Conservation (phyloP, 2,329 filamentous ascomycete species). For the Cytospora piceicola region DNA sequence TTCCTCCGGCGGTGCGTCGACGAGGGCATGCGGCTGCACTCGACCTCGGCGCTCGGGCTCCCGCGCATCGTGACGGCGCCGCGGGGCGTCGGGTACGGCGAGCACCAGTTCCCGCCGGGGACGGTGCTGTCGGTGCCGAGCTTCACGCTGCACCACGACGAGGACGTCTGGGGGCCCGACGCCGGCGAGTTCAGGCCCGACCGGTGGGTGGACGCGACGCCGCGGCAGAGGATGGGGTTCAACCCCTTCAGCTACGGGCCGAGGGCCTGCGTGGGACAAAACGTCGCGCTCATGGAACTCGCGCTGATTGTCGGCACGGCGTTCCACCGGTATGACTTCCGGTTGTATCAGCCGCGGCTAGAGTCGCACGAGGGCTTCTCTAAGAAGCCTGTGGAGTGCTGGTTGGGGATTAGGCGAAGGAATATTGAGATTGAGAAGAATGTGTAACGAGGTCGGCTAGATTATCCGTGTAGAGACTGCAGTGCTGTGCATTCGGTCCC, state of each 20-base stretch:
- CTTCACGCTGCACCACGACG: constrained; percentile 80
- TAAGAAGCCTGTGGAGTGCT: constrained; percentile 73
- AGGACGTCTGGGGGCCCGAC: constrained; percentile 43
- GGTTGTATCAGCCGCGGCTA: constrained; percentile 61
- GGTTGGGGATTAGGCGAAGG: constrained; percentile 59
- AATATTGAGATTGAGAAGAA: neutral
- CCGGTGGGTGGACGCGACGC: constrained; percentile 67
- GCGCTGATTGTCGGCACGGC: constrained; percentile 74
- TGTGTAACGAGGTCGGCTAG: neutral
- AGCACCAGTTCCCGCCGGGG: constrained; percentile 71
- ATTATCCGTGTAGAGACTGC: neutral
- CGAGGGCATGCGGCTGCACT: constrained; percentile 85
- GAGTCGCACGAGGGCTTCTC: constrained; percentile 80
- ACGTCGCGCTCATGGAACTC: constrained; percentile 88
- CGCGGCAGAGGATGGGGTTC: constrained; percentile 72
- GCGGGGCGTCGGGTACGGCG: constrained; percentile 65
- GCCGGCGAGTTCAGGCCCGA: constrained; percentile 68
- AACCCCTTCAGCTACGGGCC: constrained; percentile 76
- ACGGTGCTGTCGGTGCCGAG: constrained; percentile 78
- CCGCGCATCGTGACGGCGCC: constrained; percentile 67
- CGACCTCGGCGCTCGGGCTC: constrained; percentile 81
- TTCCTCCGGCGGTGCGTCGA: constrained; percentile 78
- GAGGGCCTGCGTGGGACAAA: constrained; percentile 73
- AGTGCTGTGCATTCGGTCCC: too few species aligned
- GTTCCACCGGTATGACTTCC: constrained; percentile 54